Evolutionary conservation across 805 yeast genomes (phyloP).

Genomic region (Saturnispora gosingensis): DNA sequence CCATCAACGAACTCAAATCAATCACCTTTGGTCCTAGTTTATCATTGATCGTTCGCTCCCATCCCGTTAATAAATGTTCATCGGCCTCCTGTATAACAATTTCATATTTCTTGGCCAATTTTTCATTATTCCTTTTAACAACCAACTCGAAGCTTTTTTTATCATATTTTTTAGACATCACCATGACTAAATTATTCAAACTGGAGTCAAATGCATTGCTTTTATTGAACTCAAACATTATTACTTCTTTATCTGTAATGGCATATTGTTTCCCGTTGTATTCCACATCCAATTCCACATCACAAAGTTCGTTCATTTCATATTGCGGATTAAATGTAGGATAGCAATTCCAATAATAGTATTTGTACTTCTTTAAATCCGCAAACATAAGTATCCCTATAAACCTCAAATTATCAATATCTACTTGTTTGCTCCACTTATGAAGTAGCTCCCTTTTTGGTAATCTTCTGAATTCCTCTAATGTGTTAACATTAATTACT

Average conservation of each 20-base stretch:
- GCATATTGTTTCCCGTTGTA: not conserved
- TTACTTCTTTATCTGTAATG: conserved; percentile 1
- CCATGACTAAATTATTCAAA: not conserved
- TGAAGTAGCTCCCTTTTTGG: conserved; percentile 56
- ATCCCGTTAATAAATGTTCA: conserved; percentile 45
- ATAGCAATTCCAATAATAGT: conserved; percentile 86
- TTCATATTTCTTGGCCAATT: conserved; percentile 8
- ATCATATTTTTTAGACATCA: conserved; percentile 21
- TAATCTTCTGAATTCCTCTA: conserved; percentile 69
- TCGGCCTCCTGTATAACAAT: not conserved
- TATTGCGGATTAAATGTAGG: conserved; percentile 41
- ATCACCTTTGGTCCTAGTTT: conserved; percentile 76
- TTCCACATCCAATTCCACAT: not conserved
- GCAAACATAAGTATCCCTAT: conserved; percentile 62
- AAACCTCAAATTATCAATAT: conserved; percentile 26
- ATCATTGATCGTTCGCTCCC: conserved; percentile 78
- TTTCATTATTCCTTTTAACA: conserved; percentile 9
- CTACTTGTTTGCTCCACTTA: conserved; percentile 26
- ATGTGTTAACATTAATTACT: conserved; percentile 60
- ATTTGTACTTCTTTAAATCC: conserved; percentile 81
- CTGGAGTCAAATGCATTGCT: not conserved
- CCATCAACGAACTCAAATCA: conserved; percentile 69
- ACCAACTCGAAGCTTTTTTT: conserved; percentile 20
- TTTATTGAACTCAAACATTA: conserved; percentile 24
- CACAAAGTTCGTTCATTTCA: conserved; percentile 31